A percentile compares a stretch with the other conserved stretches of the same genome.
Evolutionary conservation across 306 rosid genomes (phyloP).

Genomic region (Gastrolobium villosum): DNA sequence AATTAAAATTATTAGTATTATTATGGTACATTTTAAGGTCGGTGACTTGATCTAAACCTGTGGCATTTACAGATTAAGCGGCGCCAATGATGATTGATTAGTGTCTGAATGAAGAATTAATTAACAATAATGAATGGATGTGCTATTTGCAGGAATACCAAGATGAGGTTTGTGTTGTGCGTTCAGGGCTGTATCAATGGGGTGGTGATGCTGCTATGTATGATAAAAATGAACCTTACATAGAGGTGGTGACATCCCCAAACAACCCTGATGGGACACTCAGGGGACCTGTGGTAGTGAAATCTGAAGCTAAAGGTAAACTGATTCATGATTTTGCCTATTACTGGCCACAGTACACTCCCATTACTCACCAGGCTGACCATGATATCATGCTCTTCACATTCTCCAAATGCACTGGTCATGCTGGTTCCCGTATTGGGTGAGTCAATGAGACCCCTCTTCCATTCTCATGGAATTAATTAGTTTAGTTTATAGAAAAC

Average conservation of each 20-base stretch:
- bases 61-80: neutral
- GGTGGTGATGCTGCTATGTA: slow-evolving; percentile 71
- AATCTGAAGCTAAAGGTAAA: slow-evolving; percentile 49
- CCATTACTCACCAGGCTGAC: slow-evolving; percentile 64
- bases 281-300: slow-evolving; percentile 58
- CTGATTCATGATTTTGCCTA: slow-evolving; percentile 80
- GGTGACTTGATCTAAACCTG: neutral
- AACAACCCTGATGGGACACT: slow-evolving; percentile 82
- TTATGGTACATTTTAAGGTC: neutral
- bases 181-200: slow-evolving; percentile 75
- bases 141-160: slow-evolving; percentile 60
- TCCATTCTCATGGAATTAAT: neutral
- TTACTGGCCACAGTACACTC: slow-evolving; percentile 90
- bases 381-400: slow-evolving; percentile 84
- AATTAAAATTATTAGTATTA: no score
- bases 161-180: slow-evolving; percentile 54
- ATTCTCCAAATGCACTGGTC: slow-evolving; percentile 91
- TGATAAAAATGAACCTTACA: slow-evolving; percentile 62
- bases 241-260: slow-evolving; percentile 82
- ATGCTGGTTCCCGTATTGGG: slow-evolving; percentile 95
- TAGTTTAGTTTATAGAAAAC: neutral
- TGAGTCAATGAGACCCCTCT: slow-evolving; percentile 13
- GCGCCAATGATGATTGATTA: neutral
- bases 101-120: neutral
- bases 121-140: neutral